Conservation (phyloP, 371 early-diverging fungal genomes). For the Mucor racemosus region DNA sequence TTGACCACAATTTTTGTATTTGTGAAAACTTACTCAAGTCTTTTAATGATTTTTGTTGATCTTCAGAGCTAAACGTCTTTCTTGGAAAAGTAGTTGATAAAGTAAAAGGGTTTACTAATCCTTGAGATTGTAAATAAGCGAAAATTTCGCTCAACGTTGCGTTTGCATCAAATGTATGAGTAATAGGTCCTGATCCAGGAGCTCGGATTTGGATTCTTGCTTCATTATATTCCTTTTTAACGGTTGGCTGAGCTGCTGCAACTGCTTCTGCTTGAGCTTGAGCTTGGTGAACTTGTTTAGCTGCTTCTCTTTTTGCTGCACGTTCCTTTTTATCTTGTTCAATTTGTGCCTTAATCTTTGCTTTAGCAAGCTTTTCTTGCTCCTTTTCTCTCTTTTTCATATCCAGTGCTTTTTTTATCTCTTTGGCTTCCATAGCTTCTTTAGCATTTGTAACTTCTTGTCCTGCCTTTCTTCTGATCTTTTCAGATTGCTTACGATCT, state of each 20-base stretch:
- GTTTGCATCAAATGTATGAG: conserved; percentile 73
- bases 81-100: conserved; percentile 79
- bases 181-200: conserved; percentile 60
- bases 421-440: conserved; percentile 73
- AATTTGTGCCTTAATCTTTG: conserved; percentile 83
- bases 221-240: conserved; percentile 70
- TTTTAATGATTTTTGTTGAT: conserved; percentile 49
- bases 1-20: neutral
- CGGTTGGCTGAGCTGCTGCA: conserved; percentile 24
- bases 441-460: conserved; percentile 78
- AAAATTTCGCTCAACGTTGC: conserved; percentile 72
- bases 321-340: conserved; percentile 85
- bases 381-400: conserved; percentile 81
- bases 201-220: conserved; percentile 72
- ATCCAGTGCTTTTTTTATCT: conserved; percentile 76
- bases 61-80: conserved; percentile 46
- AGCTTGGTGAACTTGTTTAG: conserved; percentile 26
- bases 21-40: conserved; percentile 49
- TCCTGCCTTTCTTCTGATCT: conserved; percentile 81
- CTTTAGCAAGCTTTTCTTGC: conserved; percentile 75
- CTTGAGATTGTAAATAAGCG: conserved; percentile 62
- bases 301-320: conserved; percentile 54
- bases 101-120: conserved; percentile 64
- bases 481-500: conserved; percentile 74
- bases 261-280: conserved; percentile 24